Conservation (phyloP, 495 filamentous ascomycete genomes). For the Talaromyces adpressus region DNA sequence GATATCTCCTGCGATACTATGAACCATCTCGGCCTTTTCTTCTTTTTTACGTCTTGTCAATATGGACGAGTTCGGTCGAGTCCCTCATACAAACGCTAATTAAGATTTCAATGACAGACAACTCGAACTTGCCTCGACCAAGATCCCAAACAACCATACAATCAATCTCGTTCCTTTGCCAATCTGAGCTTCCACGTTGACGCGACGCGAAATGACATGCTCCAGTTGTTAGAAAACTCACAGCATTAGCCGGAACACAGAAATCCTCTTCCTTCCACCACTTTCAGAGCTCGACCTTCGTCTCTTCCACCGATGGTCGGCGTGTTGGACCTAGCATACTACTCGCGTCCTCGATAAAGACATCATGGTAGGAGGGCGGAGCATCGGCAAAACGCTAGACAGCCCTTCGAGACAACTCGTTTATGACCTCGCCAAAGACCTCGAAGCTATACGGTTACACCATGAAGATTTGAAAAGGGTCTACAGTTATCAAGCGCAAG, state of each 20-base stretch:
- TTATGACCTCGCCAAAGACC: slow-evolving; percentile 35
- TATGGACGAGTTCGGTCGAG: not conserved
- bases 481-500: slow-evolving; percentile 36
- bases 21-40: not conserved
- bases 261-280: not conserved
- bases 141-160: not conserved
- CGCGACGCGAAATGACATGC: not conserved
- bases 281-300: not conserved
- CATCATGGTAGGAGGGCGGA: slow-evolving; percentile 20
- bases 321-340: not conserved
- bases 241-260: not conserved
- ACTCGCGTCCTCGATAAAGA: not conserved
- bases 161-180: not conserved
- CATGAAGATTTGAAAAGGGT: slow-evolving; percentile 34
- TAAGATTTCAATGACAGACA: not conserved
- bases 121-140: not conserved
- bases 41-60: not conserved
- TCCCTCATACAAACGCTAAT: not conserved
- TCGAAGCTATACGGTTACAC: slow-evolving; percentile 31
- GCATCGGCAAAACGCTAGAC: slow-evolving; percentile 26
- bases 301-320: not conserved
- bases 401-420: slow-evolving; percentile 45
- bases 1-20: not conserved
- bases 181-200: not conserved
- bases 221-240: not conserved